Evolutionary conservation across 2,329 filamentous ascomycete genomes (phyloP), one percentile per base, ranked within the genome.

Genomic region (Trichophyton benhamiae): DNA sequence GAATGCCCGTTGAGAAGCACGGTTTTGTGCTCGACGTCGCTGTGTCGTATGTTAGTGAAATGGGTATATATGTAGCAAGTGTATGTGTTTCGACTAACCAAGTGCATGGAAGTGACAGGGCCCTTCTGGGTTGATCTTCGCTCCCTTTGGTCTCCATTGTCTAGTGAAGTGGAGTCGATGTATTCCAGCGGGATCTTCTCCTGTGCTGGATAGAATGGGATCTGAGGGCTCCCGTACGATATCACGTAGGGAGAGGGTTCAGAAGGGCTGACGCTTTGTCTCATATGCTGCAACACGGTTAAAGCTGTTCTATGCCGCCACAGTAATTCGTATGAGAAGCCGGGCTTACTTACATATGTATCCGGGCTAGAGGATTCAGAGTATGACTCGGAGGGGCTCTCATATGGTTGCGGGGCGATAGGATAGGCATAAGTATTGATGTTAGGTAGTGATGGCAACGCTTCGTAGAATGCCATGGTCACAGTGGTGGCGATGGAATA

Each of bases 21-120:
- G 83, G 67, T 95, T 95, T 72, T 95, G 89, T 8, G 91, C 91
- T 76, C 96, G 95, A 67, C 91, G 87, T 77, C 95, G 95, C 90
- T 95, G 69, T 55, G 25, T 11, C 7, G 20, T 25, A 11, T 22
- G 20, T 20, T 25, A 20, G 38, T 59, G 58, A 65, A 38, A 30
- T 11, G 61, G 11, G 65, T 62, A 63, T 8, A 36, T 22, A 59
- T 20, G 58, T 60, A 63, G 13, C 11, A 58, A 22, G n/a, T 8
- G 44, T 17, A 20, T 27, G 20, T 22, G 41, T 11, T 17, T 27
- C 20, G 27, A 66, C 68, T 36, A 65, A 71, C 68, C 59, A 69
- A 61, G 57, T 70, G 67, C 68, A 70, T 70, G 58, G 66, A 69
- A n/a, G 67, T 64, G 11, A 68, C 63, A 6, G 63, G 67, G 53